A percentile compares a stretch with the other conserved stretches of the same genome.
Conservation (phyloP, 2,329 filamentous ascomycete species). For the Clarireedia hainanense region DNA sequence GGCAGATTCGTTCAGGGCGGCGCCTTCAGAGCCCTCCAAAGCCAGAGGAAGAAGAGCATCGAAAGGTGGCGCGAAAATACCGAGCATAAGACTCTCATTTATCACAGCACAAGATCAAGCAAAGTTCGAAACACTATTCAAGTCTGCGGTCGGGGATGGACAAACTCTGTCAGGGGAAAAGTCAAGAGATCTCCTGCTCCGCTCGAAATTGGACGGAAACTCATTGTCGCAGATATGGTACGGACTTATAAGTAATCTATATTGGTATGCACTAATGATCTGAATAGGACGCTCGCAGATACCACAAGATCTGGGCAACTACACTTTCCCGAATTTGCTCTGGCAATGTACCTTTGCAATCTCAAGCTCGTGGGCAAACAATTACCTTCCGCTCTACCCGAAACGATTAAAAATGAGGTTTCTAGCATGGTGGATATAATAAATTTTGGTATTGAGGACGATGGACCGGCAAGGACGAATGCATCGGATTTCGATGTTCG, state of each 20-base stretch:
- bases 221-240: constrained; percentile 91
- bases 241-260: constrained; percentile 19
- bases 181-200: constrained; percentile 78
- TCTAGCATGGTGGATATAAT: constrained; percentile 99
- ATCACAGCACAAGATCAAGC: constrained; percentile 91
- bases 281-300: constrained; percentile 73
- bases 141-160: constrained; percentile 79
- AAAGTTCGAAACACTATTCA: constrained; percentile 97
- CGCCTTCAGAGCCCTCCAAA: constrained; percentile 32
- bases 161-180: constrained; percentile 88
- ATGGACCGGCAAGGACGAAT: constrained; percentile 51
- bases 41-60: constrained; percentile 39
- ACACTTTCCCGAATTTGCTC: constrained; percentile 93
- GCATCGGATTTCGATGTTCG: constrained; percentile 59
- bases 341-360: constrained; percentile 98
- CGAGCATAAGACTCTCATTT: constrained; percentile 89
- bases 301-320: constrained; percentile 94
- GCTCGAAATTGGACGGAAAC: constrained; percentile 81
- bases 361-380: constrained; percentile 81
- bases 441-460: constrained; percentile 83
- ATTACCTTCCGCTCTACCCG: constrained; percentile 67
- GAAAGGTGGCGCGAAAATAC: constrained; percentile 66
- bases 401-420: constrained; percentile 89
- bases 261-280: constrained; percentile 17
- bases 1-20: constrained; percentile 57